phyloP scores from a whole-genome alignment of 1,139 yeast species.

The Lodderomyces jiufengensis region DNA sequence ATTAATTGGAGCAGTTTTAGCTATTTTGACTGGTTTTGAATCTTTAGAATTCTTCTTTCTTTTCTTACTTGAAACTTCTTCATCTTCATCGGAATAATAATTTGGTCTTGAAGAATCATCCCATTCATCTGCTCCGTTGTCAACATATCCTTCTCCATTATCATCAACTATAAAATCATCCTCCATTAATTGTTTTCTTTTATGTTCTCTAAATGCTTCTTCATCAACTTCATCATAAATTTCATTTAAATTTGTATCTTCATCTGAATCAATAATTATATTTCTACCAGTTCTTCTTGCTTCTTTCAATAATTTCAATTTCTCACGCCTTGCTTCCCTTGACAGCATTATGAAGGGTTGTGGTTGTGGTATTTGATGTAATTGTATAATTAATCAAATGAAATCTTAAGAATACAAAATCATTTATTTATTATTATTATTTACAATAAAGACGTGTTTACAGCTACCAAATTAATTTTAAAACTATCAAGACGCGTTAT shows the following conservation, averaged over 20 bases:
- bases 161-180: constrained; percentile 96
- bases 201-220: constrained; percentile 68
- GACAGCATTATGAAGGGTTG: constrained; percentile 23
- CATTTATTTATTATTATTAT: too few relatives aligned
- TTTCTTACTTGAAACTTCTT: constrained; percentile 23
- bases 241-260: constrained; percentile 29
- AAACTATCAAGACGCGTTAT: too few relatives aligned
- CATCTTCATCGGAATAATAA: constrained; percentile 54
- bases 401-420: too few relatives aligned
- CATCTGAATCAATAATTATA: constrained; percentile 18
- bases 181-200: constrained; percentile 73
- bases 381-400: too few relatives aligned
- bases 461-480: too few relatives aligned
- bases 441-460: too few relatives aligned
- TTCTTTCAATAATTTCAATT: constrained; percentile 37
- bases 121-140: constrained; percentile 91
- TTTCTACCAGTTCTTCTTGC: constrained; percentile 38
- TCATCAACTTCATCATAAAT: constrained; percentile 90
- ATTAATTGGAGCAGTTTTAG: constrained; percentile 49
- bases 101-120: constrained; percentile 50
- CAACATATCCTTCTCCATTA: constrained; percentile 85
- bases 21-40: constrained; percentile 40
- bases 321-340: constrained; percentile 29
- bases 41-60: constrained; percentile 27
- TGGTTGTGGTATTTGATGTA: background rate